Evolutionary conservation across 2,329 filamentous ascomycete species (phyloP), one percentile per base, ranked within the genome.

Genomic region (Aspergillus luchuensis): DNA sequence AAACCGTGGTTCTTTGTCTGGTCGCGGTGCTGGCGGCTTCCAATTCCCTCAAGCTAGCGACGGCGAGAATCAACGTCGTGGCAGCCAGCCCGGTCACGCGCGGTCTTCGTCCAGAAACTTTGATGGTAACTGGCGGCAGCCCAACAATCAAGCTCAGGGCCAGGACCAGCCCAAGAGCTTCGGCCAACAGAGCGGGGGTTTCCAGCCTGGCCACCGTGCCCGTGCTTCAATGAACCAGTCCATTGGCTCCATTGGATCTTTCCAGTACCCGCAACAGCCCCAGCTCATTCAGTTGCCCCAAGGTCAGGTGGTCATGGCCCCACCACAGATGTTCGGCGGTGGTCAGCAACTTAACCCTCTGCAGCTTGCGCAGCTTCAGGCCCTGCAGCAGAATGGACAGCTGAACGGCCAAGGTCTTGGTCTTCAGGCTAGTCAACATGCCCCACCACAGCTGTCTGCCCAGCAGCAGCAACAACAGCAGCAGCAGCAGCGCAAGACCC

Each of bases 121-220:
- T 72, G 95, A 99, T 68, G 89, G 93, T 71, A 99, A 99, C 79
- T 99, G 95, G 95, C 91, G 95, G 71, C 96, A 92, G 72, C 93
- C 91, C 68, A 85, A 85, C 65, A 81, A 79, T 68, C 80, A 82
- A 60, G 71, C 71, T 28, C 78, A 80, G 66, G 69, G 64, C 55
- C 80, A 80, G 61, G 78, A 78, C 62, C 82, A 82, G 68, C 82
- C 82, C 64, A 84, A 84, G 70, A 86, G 84, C 70, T 88, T 89
- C 72, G 84, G 84, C 71, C 89, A 91, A 77, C 87, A 87, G 66
- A 70, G 89, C 86, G 75, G 85, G 74, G 85, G 86, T 57, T 98
- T 98, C 83, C 94, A 97, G 77, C 93, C 94, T 38, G 92, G 94
- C 47, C 95, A 99, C 77, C 91, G 95, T 64, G 81, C 87, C 66